Base-by-base conservation (phyloP, 2,329 filamentous ascomycete genomes). In the Aureobasidium uvarum region DNA sequence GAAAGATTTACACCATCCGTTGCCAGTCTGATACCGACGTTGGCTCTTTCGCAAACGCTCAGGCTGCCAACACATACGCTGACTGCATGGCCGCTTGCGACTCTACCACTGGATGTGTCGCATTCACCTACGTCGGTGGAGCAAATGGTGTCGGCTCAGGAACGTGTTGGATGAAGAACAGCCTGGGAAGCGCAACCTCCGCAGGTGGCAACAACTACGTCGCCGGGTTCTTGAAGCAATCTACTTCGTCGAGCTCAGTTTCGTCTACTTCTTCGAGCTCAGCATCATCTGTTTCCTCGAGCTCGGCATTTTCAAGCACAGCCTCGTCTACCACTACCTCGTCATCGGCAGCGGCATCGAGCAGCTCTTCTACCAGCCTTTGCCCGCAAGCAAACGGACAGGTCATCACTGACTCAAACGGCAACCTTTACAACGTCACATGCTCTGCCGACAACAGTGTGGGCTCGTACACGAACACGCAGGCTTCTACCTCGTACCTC, bases 371-470 rank as follows among this genome's bases (percentile, higher is more conserved):
- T 67, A 58, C 60, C 43, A 65, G 10, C 14, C 65, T 68, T 48
- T 68, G 67, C 58, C 67, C 67, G 1, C 48, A 39, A 10, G 66
- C 66, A 18, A 69, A 74, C 41, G 67, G 66, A 41, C 72, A 65
- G 25, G 65, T 66, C 6, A 70, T 72, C 51, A 69, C 63, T 14
- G 69, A 66, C 8, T 23, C 64, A 10, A 70, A 66, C 28, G 56
- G 46, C 33, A 56, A 55, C 28, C 25, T 18, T 1, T 68, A 69
- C 52, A 64, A 63, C 18, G 66, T 69, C 45, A 56, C 56, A 14
- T 69, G 66, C 28, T 65, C 64, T n/a, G 66, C 68, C 16, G 67
- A 68, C 58, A 68, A 64, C 56, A 46, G 13, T 25, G 31, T 62
- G 4, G 67, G 67, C 23, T 64, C 67, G 5, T 68, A 68, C 67